Evolutionary conservation across 2,329 filamentous ascomycete genomes (phyloP).

Genomic region (Harringtonia aguacate): DNA sequence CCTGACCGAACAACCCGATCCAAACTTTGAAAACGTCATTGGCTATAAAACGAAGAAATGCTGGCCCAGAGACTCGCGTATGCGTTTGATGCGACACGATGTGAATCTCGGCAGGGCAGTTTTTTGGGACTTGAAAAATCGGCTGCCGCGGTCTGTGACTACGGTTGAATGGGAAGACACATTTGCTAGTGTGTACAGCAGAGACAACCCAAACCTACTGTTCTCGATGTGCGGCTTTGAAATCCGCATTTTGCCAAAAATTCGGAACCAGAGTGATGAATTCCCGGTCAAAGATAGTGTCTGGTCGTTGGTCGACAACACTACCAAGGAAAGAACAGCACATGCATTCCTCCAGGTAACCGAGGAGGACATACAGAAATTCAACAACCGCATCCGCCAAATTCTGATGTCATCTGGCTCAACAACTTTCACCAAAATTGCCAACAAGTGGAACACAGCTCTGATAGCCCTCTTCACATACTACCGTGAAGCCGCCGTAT

Average conservation of each 20-base stretch:
- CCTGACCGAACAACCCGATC: conserved; percentile 94
- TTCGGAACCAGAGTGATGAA: conserved; percentile 87
- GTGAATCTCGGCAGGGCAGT: conserved; percentile 95
- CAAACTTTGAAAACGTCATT: conserved; percentile 98
- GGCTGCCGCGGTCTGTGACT: conserved; percentile 84
- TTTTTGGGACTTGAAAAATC: conserved; percentile 98
- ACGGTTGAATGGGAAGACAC: conserved; percentile 99
- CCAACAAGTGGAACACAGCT: conserved; percentile 99
- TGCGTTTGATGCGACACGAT: conserved; percentile 97
- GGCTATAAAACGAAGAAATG: conserved; percentile 99
- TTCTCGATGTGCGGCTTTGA: conserved; percentile 99
- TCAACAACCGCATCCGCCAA: conserved; percentile 97
- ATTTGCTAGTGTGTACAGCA: conserved; percentile 94
- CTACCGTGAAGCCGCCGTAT: conserved; percentile 94
- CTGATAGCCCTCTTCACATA: conserved; percentile 97
- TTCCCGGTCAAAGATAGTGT: conserved; percentile 97
- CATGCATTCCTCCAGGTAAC: conserved; percentile 97
- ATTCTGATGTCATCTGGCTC: conserved; percentile 99
- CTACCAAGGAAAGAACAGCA: conserved; percentile 91
- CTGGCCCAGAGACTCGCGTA: conserved; percentile 94
- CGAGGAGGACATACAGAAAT: conserved; percentile 95
- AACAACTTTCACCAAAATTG: conserved; percentile 98
- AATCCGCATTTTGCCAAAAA: conserved; percentile 91
- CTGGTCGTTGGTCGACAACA: conserved; percentile 94
- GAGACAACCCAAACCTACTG: conserved; percentile 91